phyloP scores from a whole-genome alignment of 257 asterid species.

The Nicotiana undulata region DNA sequence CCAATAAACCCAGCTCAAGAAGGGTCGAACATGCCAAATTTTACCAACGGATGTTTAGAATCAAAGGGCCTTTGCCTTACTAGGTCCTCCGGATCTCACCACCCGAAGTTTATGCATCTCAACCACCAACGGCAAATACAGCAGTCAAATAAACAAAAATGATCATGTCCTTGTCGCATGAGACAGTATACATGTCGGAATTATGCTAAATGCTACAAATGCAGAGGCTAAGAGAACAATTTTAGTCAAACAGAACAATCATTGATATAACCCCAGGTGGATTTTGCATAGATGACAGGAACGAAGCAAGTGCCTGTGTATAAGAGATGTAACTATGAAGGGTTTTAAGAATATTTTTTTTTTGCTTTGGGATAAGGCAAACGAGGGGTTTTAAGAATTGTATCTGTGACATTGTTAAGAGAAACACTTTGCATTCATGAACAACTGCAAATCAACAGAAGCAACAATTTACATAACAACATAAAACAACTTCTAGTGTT shows the following conservation, averaged over 20 bases:
- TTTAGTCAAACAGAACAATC: not conserved
- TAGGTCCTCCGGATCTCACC: not conserved
- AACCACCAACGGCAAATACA: not conserved
- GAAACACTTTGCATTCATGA: not conserved
- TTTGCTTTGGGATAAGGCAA: not conserved
- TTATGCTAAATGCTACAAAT: not conserved
- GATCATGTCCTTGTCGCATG: not conserved
- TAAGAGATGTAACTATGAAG: not conserved
- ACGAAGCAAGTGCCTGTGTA: not conserved
- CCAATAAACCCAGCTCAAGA: not conserved
- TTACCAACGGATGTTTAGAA: not conserved
- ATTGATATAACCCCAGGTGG: too few species aligned
- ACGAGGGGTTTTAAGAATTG: not conserved
- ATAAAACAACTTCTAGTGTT: not conserved
- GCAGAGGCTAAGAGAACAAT: not conserved
- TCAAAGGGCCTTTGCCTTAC: not conserved
- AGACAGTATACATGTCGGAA: not conserved
- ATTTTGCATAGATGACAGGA: too few species aligned
- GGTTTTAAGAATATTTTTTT: not conserved
- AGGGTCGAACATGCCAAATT: not conserved
- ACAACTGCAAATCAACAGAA: not conserved
- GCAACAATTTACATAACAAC: not conserved
- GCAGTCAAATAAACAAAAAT: not conserved
- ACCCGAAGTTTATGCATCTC: not conserved
- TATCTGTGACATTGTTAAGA: not conserved